Evolutionary conservation across 768 basidiomycete species (phyloP), one percentile per base, ranked within the genome.

Genomic region (Pholiota conissans): DNA sequence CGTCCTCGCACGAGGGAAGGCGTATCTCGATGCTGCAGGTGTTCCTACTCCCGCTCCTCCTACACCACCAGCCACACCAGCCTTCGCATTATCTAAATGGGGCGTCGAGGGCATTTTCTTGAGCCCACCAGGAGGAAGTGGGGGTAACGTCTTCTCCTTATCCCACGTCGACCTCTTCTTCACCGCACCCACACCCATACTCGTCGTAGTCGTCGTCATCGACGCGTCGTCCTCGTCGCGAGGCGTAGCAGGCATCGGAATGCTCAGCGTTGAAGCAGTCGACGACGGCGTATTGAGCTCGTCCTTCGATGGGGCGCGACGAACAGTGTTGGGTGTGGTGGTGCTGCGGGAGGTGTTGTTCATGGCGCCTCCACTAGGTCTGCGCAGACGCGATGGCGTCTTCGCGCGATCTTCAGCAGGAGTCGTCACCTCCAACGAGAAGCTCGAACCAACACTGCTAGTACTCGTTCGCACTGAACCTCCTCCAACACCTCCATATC

Each of bases 111-210:
- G 37, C 27, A 57, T 54, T 52, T 63, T 66, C 57, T 60, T 64
- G 37, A 67, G 34, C 20, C 63, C 64, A 1, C 63, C 64, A 0
- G 63, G 52, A 1, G 70, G 71, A 3, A 72, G 61, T 0, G 76
- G 76, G 2, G 76, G 70, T 18, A 79, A 35, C 47, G 73, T 67
- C 67, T 78, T 73, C 54, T 77, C 64, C 62, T 74, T 74, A 46
- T 73, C 63, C 32, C 66, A 56, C 27, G 28, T 14, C 22, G 45
- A 10, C 54, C 28, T 57, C 29, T 30, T 26, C 45, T 56, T 40
- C 27, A 28, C 58, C 52, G 22, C 32, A 49, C 34, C 57, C 49
- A 45, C 13, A 8, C 35, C 55, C 29, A 48, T 47, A 1, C 57
- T 48, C 8, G 62, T 56, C 8, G 59, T 55, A 8, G 60, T 50